Evolutionary conservation across 1,139 yeast genomes (phyloP).

Genomic region (Candida buenavistaensis): DNA sequence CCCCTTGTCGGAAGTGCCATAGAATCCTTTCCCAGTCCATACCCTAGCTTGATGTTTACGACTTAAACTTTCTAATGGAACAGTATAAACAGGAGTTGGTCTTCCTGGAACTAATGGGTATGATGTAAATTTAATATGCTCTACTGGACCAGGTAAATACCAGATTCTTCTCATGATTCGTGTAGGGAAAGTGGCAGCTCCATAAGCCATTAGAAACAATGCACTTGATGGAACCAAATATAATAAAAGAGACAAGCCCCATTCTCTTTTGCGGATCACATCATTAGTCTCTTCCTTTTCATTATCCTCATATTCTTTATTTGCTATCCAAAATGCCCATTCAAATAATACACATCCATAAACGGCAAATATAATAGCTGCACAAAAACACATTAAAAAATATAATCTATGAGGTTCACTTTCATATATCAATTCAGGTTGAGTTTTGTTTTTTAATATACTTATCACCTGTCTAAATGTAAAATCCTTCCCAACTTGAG

Average conservation of each 20-base stretch:
- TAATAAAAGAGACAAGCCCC: slow-evolving; percentile 30
- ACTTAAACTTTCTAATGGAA: slow-evolving; percentile 56
- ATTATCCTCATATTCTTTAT: slow-evolving; percentile 60
- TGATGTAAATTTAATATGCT: slow-evolving; percentile 62
- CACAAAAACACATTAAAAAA: slow-evolving; percentile 66
- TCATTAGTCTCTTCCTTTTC: slow-evolving; percentile 39
- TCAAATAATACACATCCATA: slow-evolving; percentile 66
- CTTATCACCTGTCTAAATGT: slow-evolving; percentile 65
- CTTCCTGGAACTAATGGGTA: slow-evolving; percentile 76
- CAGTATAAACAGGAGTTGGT: slow-evolving; percentile 72
- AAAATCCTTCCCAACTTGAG: slow-evolving; percentile 59
- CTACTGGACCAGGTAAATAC: slow-evolving; percentile 63
- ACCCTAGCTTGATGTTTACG: slow-evolving; percentile 66
- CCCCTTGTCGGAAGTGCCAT: slow-evolving; percentile 77
- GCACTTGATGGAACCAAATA: slow-evolving; percentile 38
- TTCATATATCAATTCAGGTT: slow-evolving; percentile 78
- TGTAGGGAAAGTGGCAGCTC: slow-evolving; percentile 56
- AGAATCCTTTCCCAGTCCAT: slow-evolving; percentile 85
- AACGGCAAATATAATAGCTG: slow-evolving; percentile 65
- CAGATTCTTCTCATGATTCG: slow-evolving; percentile 73
- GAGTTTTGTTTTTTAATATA: slow-evolving; percentile 52
- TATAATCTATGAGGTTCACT: slow-evolving; percentile 81
- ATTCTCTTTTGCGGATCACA: slow-evolving; percentile 37
- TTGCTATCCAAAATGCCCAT: slow-evolving; percentile 58
- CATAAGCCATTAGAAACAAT: slow-evolving; percentile 43